Evolutionary conservation across 768 basidiomycete species (phyloP).

Genomic region (Porpolomopsis calyptriformis): DNA sequence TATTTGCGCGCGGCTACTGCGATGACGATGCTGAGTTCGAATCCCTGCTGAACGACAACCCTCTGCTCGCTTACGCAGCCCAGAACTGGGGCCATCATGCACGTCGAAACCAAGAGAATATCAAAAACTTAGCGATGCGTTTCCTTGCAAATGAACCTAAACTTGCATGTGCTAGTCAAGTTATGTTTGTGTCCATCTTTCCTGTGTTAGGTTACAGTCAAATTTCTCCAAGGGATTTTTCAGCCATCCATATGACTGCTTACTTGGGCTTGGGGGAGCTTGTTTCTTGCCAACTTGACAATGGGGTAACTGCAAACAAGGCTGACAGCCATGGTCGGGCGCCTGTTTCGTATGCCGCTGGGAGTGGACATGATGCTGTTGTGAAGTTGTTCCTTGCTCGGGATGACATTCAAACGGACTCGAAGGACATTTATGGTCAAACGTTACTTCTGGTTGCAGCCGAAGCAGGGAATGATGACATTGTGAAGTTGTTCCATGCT

Average conservation of each 20-base stretch:
- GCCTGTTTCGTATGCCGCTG: background rate
- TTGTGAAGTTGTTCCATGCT: background rate
- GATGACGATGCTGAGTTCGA: background rate
- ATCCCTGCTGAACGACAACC: background rate
- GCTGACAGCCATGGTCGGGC: background rate
- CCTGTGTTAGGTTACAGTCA: background rate
- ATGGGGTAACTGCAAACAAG: background rate
- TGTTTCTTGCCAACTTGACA: background rate
- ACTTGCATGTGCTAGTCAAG: background rate
- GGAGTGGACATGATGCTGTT: background rate
- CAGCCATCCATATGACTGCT: background rate
- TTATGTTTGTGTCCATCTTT: background rate
- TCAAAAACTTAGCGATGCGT: background rate
- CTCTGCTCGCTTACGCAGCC: slow-evolving; percentile 6
- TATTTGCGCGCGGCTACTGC: no score
- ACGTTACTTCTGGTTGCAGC: background rate
- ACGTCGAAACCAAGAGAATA: background rate
- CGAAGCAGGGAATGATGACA: background rate
- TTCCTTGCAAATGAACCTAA: background rate
- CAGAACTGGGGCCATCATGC: slow-evolving; percentile 9
- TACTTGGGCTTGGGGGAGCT: background rate
- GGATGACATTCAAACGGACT: background rate
- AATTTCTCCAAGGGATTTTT: background rate
- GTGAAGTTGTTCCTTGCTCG: background rate
- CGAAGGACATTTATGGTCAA: background rate